These are phyloP conservation scores for Suhomyces atakaporum DNA, from an alignment of 1,139 yeast genomes.

Conservation along the genomic window DNA sequence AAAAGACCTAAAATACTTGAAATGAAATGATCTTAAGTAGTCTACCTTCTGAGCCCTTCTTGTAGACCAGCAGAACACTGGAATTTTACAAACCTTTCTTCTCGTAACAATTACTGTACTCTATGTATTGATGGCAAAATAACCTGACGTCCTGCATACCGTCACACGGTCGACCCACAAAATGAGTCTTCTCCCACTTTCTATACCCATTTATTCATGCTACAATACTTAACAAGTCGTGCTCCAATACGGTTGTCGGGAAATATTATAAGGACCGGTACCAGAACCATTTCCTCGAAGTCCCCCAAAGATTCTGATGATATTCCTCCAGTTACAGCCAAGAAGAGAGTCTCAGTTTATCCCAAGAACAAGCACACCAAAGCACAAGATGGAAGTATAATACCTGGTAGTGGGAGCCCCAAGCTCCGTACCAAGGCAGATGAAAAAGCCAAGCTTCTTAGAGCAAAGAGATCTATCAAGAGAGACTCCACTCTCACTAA, in stretches of 20 bases:
- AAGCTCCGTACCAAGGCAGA: conserved; percentile 5
- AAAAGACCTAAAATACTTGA: too few species aligned
- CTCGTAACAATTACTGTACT: too few species aligned
- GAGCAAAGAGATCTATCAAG: conserved; percentile 4
- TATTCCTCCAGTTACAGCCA: conserved; percentile 3
- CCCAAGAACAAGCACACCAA: conserved; percentile 9
- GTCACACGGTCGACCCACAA: neutral
- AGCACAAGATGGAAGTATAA: neutral
- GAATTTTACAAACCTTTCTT: neutral
- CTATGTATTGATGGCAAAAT: neutral
- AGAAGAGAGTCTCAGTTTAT: conserved; percentile 9
- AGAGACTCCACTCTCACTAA: conserved; percentile 1
- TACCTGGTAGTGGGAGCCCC: neutral
- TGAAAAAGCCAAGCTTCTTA: conserved; percentile 5
- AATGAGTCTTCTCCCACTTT: neutral
- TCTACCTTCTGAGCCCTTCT: too few species aligned
- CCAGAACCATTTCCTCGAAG: conserved; percentile 14
- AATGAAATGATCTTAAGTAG: too few species aligned
- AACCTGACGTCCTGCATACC: neutral
- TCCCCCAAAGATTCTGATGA: conserved; percentile 16
- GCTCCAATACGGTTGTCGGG: neutral
- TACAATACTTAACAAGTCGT: conserved; percentile 1
- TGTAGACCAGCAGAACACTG: too few species aligned
- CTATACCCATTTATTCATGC: conserved; percentile 1
- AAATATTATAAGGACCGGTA: conserved; percentile 1